These are phyloP conservation scores for Aspergillus quadricinctus DNA, from an alignment of 2,329 filamentous ascomycete species.

Conservation along the genomic window DNA sequence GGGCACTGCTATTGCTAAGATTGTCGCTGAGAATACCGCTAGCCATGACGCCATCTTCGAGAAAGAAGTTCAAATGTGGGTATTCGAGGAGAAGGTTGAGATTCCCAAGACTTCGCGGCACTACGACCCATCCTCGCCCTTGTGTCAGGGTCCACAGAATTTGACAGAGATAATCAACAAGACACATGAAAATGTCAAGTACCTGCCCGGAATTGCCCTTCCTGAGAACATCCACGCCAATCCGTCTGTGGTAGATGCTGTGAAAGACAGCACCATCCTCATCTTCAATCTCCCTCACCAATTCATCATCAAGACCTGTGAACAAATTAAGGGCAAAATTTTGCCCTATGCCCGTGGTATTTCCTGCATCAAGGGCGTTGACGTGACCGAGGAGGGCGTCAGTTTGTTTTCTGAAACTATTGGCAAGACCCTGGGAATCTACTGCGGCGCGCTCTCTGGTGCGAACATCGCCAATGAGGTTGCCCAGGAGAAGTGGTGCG, in stretches of 20 bases:
- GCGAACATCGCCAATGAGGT: constrained; percentile 97
- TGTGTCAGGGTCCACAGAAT: constrained; percentile 69
- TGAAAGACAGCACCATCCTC: constrained; percentile 78
- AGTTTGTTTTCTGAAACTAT: constrained; percentile 94
- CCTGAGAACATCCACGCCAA: constrained; percentile 61
- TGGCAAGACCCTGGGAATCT: constrained; percentile 84
- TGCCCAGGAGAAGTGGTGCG: constrained; percentile 91
- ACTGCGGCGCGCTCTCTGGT: constrained; percentile 90
- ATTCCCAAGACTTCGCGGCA: constrained; percentile 68
- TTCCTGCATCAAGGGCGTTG: constrained; percentile 97
- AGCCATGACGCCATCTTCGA: constrained; percentile 78
- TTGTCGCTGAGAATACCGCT: constrained; percentile 86
- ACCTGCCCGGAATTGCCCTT: constrained; percentile 81
- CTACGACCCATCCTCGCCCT: constrained; percentile 75
- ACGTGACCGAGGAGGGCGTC: constrained; percentile 81
- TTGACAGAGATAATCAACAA: constrained; percentile 88
- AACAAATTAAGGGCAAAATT: constrained; percentile 80
- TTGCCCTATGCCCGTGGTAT: constrained; percentile 88
- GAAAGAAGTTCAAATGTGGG: constrained; percentile 94
- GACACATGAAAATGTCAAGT: constrained; percentile 95
- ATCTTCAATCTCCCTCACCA: constrained; percentile 93
- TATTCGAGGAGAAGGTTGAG: constrained; percentile 86
- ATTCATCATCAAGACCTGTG: constrained; percentile 84
- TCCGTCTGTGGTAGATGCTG: constrained; percentile 58
- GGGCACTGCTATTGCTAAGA: constrained; percentile 97